Evolutionary conservation across 768 basidiomycete genomes (phyloP), one percentile per base, ranked within the genome.

Genomic region (Suillus subluteus): DNA sequence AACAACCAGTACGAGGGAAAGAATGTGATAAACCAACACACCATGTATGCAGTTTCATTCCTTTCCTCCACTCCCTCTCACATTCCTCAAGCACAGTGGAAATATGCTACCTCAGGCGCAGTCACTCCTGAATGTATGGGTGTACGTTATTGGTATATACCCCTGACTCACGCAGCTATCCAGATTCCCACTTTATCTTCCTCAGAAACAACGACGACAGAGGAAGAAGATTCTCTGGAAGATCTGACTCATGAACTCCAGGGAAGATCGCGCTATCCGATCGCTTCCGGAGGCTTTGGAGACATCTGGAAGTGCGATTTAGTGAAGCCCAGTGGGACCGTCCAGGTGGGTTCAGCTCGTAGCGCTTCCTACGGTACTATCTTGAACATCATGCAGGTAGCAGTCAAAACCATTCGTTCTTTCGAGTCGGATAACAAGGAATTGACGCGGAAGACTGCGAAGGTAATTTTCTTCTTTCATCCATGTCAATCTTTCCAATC

Each of bases 221-320:
- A 54, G 26, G 23, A 43, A 50, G 35, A 66, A 48, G 58, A 38
- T 38, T 58, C 7, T 13, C 35, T 40, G 15, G n/a, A 58, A 58
- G 58, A 40, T 23, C 58, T 58, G 3, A 58, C 58, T 23, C 9
- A 23, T 38, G 12, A 58, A n/a, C 35, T 58, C 38, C 58, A 40
- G 8, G 7, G 37, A 16, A 23, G n/a, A 16, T 40, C 58, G 12
- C n/a, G 37, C 3, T 58, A 58, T 58, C 58, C 37, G 8, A 40
- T 23, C 7, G 15, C n/a, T 16, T 58, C 4, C 2, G 74, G 74
- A 6, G 48, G 11, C 15, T 75, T 68, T 37, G 74, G 69, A 38
- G 74, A 77, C 58, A 58, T 75, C 23, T 75, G 74, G 74, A 66
- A 76, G 61, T 77, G 74, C 6, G 67, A 66, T 44, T 44, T 63